Conservation (phyloP, 169 alveolate genomes). For the Cryptosporidium xiaoi region DNA sequence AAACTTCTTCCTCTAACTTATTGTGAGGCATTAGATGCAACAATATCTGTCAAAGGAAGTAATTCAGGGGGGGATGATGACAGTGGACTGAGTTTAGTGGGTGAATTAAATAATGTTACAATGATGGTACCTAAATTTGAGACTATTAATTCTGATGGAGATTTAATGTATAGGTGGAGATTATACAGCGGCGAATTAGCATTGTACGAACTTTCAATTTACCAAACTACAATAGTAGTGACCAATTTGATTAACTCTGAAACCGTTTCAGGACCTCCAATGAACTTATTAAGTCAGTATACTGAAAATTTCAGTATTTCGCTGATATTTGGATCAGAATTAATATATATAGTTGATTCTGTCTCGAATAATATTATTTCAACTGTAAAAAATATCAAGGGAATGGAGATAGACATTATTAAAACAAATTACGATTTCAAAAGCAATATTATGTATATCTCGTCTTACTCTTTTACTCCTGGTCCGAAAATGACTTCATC, state of each 20-base stretch:
- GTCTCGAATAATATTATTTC: constrained; percentile 1
- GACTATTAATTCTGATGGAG: not conserved
- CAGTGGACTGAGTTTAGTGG: not conserved
- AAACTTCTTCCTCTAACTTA: constrained; percentile 35
- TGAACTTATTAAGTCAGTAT: constrained; percentile 36
- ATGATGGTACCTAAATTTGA: constrained; percentile 13
- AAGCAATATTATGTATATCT: constrained; percentile 7
- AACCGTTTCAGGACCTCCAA: constrained; percentile 50
- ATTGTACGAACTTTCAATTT: constrained; percentile 45
- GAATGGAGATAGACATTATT: not conserved
- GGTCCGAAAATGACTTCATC: constrained; percentile 57
- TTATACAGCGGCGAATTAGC: constrained; percentile 5
- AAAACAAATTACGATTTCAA: not conserved
- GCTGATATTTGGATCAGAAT: not conserved
- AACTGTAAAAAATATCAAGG: not conserved
- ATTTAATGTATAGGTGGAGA: constrained; percentile 31
- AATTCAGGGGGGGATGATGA: not conserved
- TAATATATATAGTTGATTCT: constrained; percentile 41
- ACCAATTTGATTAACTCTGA: constrained; percentile 5
- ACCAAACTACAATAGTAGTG: constrained; percentile 25
- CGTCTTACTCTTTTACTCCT: constrained; percentile 55
- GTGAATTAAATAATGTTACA: constrained; percentile 13
- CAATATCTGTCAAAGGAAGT: not conserved
- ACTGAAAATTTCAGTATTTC: constrained; percentile 39
- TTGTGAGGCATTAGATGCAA: constrained; percentile 15